Evolutionary conservation across 495 filamentous ascomycete species (phyloP), one percentile per base, ranked within the genome.

Genomic region (Rostrohypoxylon terebratum): DNA sequence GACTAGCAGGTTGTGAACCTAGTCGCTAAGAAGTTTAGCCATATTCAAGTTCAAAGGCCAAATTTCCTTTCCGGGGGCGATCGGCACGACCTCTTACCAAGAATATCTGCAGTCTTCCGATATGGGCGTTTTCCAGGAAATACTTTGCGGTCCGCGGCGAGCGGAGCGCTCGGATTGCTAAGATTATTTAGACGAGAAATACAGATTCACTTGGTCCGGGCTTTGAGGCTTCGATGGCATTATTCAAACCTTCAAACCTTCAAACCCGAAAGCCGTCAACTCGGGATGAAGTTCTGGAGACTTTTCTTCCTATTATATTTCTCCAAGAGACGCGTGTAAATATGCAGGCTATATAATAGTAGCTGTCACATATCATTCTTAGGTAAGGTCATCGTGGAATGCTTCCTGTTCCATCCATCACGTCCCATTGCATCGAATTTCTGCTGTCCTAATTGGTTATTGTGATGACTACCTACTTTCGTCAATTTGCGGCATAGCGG

Each of bases 61-160:
- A 72, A 72, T 66, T 65, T 72, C 63, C 69, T n/a, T 51, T 51
- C 51, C 40, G 63, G 51, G 69, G 16, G 28, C 1, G 63, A 72
- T 72, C 69, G 31, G 21, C 63, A 53, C 42, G 3, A 1, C 10
- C n/a, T 14, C 33, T 34, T 50, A 18, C 42, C 28, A 25, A 5
- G 9, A 44, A 45, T 57, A 13, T 33, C 9, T 4, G 42, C 16
- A 45, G 23, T 33, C 21, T 16, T 33, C 11, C 25, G 50, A 54
- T 54, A 54, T 31, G 50, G 50, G 23, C 20, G 21, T 54, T 33
- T 33, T 25, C 23, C 7, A 28, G 33, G 50, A 8, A 54, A 54
- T 50, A 50, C 25, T 33, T 8, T 33, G 28, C 11, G 28, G 50
- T 18, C 28, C 11, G 23, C 50, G 50, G 14, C 31, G 14, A 14